These are phyloP conservation scores for Fusarium sp. DNA, from an alignment of 2,329 filamentous ascomycete species.

Conservation along the genomic window DNA sequence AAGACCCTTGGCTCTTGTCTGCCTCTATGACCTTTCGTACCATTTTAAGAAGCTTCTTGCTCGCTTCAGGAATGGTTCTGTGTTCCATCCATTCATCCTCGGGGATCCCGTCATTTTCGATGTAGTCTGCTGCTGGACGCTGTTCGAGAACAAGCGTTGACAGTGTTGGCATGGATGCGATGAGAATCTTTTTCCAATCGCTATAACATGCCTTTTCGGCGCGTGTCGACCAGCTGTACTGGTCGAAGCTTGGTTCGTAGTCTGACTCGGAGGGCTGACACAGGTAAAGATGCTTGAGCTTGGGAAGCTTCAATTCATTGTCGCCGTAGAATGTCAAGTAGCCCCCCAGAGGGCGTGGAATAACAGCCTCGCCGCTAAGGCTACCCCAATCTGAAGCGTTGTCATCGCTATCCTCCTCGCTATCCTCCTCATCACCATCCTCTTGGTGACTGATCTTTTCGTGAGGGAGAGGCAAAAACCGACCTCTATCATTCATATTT, in stretches of 20 bases:
- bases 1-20: fast-evolving
- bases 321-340: neutral
- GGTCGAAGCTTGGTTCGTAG: fast-evolving
- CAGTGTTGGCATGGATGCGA: neutral
- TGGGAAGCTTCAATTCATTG: neutral
- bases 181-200: neutral
- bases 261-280: neutral
- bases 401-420: no score
- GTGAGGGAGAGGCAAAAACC: neutral
- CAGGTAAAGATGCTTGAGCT: neutral
- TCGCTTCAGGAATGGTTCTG: fast-evolving
- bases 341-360: neutral
- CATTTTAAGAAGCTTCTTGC: neutral
- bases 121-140: neutral
- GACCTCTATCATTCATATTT: fast-evolving
- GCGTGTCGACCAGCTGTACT: constrained; percentile 6
- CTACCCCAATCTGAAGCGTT: constrained; percentile 9
- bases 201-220: constrained; percentile 8
- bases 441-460: neutral
- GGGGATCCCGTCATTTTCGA: neutral
- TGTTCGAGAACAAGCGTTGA: constrained; percentile 1
- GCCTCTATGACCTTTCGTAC: neutral
- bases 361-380: neutral
- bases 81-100: neutral
- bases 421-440: no score